These are phyloP conservation scores for Gracilaria caudata DNA, from an alignment of 23 red algal genomes.

Conservation along the genomic window DNA sequence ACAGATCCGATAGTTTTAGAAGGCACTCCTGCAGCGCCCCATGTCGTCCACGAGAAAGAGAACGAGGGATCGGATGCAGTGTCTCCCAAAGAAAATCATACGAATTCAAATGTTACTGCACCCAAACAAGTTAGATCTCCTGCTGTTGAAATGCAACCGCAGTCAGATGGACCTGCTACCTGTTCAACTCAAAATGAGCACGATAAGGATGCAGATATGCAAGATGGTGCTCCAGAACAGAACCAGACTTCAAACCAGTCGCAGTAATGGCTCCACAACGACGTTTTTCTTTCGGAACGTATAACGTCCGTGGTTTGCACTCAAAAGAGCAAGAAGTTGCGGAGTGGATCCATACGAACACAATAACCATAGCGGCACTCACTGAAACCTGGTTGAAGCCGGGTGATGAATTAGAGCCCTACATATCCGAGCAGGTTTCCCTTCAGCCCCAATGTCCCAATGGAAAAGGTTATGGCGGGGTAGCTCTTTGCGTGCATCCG, in stretches of 20 bases:
- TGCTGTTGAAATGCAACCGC: no score
- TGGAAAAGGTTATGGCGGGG: conserved; percentile 22
- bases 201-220: neutral
- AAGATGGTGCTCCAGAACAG: neutral
- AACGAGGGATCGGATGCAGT: no score
- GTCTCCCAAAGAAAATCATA: no score
- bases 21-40: no score
- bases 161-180: no score
- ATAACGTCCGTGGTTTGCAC: conserved; percentile 3
- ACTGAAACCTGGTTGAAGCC: conserved; percentile 20
- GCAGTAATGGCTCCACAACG: conserved; percentile 17
- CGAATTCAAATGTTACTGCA: no score
- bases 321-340: conserved; percentile 1
- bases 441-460: neutral
- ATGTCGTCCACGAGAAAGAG: no score
- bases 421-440: neutral
- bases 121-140: no score
- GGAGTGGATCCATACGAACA: neutral
- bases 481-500: conserved; percentile 8
- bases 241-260: neutral
- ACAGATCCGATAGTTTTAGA: neutral
- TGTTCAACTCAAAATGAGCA: neutral
- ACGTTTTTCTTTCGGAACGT: conserved; percentile 1
- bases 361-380: neutral
- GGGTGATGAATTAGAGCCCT: neutral